Percentiles rank a stretch among this genome's conserved stretches.
Conservation (phyloP, 257 asterid species). For the Leonotis leonurus region DNA sequence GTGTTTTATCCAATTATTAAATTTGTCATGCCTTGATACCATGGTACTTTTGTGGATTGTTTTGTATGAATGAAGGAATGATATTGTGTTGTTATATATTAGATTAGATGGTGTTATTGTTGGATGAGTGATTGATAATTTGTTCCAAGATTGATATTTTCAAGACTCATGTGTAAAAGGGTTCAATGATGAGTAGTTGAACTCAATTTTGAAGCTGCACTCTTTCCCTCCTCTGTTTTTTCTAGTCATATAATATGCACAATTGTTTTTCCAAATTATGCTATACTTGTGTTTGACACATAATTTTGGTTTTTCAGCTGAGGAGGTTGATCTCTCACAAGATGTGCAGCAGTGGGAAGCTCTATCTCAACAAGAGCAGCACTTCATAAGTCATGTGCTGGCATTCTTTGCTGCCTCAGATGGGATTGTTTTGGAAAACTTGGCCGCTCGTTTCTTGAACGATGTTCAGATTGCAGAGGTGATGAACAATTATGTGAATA, state of each 20-base stretch:
- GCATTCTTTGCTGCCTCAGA: slow-evolving; percentile 84
- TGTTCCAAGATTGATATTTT: slow-evolving; percentile 8
- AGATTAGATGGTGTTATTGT: slow-evolving; percentile 1
- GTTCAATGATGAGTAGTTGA: background rate
- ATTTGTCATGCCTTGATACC: background rate
- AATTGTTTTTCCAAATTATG: background rate
- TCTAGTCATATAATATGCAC: background rate
- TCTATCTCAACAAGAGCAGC: slow-evolving; percentile 51
- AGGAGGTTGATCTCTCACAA: slow-evolving; percentile 81
- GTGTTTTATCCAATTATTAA: too few relatives aligned
- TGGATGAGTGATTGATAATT: background rate
- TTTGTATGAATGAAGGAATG: background rate
- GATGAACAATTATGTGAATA: background rate
- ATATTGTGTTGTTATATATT: background rate
- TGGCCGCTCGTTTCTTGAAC: slow-evolving; percentile 65
- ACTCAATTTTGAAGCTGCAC: background rate
- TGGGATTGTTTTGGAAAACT: slow-evolving; percentile 76
- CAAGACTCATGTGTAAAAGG: too few relatives aligned
- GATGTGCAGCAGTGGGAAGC: slow-evolving; percentile 71
- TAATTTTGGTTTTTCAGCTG: slow-evolving; percentile 44
- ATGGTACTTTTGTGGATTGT: background rate
- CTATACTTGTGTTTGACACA: background rate
- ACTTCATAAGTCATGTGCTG: slow-evolving; percentile 65
- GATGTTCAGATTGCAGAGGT: slow-evolving; percentile 84
- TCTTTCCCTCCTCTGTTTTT: background rate